Percentiles rank a stretch among this genome's conserved stretches.
These are phyloP conservation scores for Fusarium piperis DNA, from an alignment of 2,329 filamentous ascomycete species.

Conservation along the genomic window DNA sequence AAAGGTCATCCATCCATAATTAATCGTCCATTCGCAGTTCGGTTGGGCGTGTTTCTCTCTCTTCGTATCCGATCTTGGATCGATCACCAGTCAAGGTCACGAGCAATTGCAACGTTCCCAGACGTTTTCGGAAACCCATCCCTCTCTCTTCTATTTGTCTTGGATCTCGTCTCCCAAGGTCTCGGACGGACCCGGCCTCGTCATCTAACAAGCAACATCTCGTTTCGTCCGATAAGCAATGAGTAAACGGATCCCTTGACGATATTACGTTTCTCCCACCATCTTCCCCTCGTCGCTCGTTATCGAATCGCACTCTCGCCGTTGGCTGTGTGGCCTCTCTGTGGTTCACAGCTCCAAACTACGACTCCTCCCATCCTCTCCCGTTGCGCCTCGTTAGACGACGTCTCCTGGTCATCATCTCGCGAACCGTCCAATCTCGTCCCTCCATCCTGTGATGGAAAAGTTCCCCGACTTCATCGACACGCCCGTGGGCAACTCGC, in stretches of 20 bases:
- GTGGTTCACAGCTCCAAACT: neutral
- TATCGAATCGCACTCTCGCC: conserved; percentile 8
- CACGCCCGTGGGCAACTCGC: conserved; percentile 43
- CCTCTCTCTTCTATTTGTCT: neutral
- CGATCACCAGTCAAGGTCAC: neutral
- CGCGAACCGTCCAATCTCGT: neutral
- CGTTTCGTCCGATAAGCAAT: conserved; percentile 33
- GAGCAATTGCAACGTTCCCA: conserved; percentile 15
- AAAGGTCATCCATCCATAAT: conserved; percentile 9
- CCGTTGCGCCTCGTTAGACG: neutral
- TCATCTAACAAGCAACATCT: conserved; percentile 17
- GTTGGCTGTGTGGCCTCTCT: neutral
- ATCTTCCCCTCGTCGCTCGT: conserved; percentile 27
- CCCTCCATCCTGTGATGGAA: conserved; percentile 53
- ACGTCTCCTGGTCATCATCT: neutral
- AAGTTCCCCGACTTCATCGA: conserved; percentile 68
- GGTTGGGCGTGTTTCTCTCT: neutral
- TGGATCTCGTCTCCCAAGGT: neutral
- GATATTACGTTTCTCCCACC: conserved; percentile 4
- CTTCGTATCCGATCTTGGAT: neutral
- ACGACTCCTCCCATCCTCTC: neutral
- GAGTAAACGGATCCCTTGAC: conserved; percentile 13
- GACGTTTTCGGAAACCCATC: conserved; percentile 9
- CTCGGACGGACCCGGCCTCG: conserved; percentile 3
- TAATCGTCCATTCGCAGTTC: too few species aligned